Evolutionary conservation across 768 basidiomycete genomes (phyloP), one percentile per base, ranked within the genome.

Genomic region (Tricholoma sp.): DNA sequence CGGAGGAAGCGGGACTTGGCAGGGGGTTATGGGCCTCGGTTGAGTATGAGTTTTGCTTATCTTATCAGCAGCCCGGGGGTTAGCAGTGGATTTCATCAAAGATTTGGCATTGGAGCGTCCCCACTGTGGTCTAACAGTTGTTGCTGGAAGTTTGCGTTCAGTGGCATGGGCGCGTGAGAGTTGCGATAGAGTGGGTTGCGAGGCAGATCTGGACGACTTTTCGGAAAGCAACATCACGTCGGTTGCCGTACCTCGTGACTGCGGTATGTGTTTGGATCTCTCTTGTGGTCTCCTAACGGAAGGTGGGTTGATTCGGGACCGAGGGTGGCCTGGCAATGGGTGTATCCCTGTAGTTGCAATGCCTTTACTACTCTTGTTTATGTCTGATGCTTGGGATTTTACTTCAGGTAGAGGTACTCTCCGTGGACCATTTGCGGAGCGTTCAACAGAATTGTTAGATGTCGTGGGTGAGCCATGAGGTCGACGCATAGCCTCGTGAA

Each of bases 1-100:
- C 11, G 71, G 67, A 27, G 75, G 75, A 47, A 76, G 66, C 12
- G 74, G 70, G 43, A 76, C 61, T 55, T 66, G 61, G 1, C 67
- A 60, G 29, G 75, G 71, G n/a, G 69, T 68, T n/a, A 64, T 50
- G 12, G 69, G 61, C 37, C 66, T 64, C 49, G 49, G 11, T 5
- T 47, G 53, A 39, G 22, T 43, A 37, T 21, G 53, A 32, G 41
- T n/a, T 27, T 50, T 29, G n/a, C 7, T 50, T 31, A 3, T 50
- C 14, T 49, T 49, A 9, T n/a, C 27, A 4, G 27, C 16, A 29
- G n/a, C 21, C 24, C 14, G 29, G 9, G 18, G 47, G 7, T 50
- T 50, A 31, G n/a, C 11, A 31, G 18, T 56, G 24, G 51, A 45
- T 52, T 43, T 37, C 24, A 24, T 32, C n/a, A 66, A 63, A 16